Evolutionary conservation across 352 stramenopile genomes (phyloP).

Genomic region (Plasmopara muralis): DNA sequence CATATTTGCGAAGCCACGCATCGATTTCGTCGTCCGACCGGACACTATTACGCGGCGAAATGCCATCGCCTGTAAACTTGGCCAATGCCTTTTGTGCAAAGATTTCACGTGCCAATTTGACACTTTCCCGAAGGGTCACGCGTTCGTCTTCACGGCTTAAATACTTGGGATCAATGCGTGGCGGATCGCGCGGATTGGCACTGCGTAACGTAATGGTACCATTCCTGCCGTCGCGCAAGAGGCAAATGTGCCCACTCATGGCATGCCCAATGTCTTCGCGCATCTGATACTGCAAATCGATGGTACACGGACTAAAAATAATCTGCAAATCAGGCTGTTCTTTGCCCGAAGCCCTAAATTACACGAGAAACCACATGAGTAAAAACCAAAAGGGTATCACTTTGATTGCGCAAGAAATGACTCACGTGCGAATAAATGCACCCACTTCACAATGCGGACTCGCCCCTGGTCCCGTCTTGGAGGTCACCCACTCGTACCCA

Average conservation of each 20-base stretch:
- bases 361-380: no score
- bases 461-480: constrained; percentile 14
- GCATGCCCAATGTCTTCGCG: constrained; percentile 45
- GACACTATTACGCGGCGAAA: constrained; percentile 49
- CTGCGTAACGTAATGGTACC: constrained; percentile 70
- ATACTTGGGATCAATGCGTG: constrained; percentile 83
- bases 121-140: constrained; percentile 57
- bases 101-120: constrained; percentile 74
- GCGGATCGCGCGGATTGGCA: constrained; percentile 52
- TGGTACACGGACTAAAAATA: constrained; percentile 72
- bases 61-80: constrained; percentile 57
- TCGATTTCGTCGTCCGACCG: constrained; percentile 67
- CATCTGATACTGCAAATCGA: constrained; percentile 26
- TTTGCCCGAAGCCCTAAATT: constrained; percentile 42
- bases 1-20: constrained; percentile 69
- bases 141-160: constrained; percentile 59
- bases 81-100: constrained; percentile 79
- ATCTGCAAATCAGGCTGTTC: constrained; percentile 75
- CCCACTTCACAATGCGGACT: constrained; percentile 73
- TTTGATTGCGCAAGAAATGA: not conserved
- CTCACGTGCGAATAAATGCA: constrained; percentile 74
- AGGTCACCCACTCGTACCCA: no score
- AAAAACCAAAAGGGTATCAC: no score
- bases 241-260: constrained; percentile 77
- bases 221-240: constrained; percentile 74